Base-by-base conservation (phyloP, 2,329 filamentous ascomycete species). In the Xylariaceae sp. region DNA sequence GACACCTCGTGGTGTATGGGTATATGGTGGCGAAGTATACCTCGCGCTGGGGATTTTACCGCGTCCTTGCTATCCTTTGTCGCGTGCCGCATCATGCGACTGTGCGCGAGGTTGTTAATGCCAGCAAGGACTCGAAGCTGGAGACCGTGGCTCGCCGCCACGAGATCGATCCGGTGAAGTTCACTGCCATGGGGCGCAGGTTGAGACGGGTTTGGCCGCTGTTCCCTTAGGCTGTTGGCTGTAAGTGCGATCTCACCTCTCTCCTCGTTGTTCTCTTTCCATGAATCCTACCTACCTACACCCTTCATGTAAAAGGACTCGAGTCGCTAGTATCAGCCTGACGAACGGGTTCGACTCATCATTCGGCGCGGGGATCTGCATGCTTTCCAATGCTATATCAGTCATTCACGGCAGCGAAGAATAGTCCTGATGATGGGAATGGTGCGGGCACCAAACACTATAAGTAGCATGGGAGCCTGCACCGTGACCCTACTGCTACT, bases 11-110 rank as follows among this genome's bases (percentile, higher is more conserved):
- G 4, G 67, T 75, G 1, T 76, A 77, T 59, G 63, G 60, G 1
- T 79, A 79, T 64, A 76, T 79, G 71, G 5, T 79, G 2, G 68
- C 66, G n/a, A 79, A 79, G 63, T 77, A 72, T 59, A 77, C 74
- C 0, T 73, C 70, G 6, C 70, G 76, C 15, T 78, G 75, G 73
- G 56, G 58, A 9, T 78, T 79, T 60, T 79, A 76, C 60, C 72
- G 70, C 37, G 63, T 65, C 1, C 72, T 71, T 7, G 74, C 76
- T 4, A 60, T 61, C 3, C 56, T 76, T 1, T 75, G 73, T 57
- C 53, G 67, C 5, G 64, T 60, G 11, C 57, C 67, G 9, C 35
- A 66, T 6, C 62, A 55, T n/a, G 11, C 13, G 1, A 50, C 56
- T 2, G 70, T 79, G 2, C 65, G 73, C 4, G 77, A 79, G 67